A percentile compares a stretch with the other conserved stretches of the same genome.
Conservation (phyloP, 31 red algal species). For the Odonthalia washingtoniensis region DNA sequence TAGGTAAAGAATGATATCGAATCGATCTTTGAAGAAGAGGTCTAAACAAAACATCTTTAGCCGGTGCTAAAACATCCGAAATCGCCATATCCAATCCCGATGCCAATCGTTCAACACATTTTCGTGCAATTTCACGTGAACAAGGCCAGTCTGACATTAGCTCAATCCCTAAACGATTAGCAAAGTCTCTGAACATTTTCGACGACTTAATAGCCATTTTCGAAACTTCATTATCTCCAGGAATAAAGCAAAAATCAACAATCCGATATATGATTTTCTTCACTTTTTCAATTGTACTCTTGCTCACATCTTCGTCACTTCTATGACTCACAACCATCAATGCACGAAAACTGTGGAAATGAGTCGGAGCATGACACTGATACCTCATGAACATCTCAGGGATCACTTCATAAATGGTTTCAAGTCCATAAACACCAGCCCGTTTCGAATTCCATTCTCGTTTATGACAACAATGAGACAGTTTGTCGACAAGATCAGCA, state of each 20-base stretch:
- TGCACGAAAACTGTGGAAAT: conserved; percentile 68
- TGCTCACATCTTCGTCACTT: background rate
- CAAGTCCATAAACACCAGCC: conserved; percentile 80
- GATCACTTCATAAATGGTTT: conserved; percentile 35
- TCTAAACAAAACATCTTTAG: conserved; percentile 72
- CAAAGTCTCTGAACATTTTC: conserved; percentile 15
- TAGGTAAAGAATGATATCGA: conserved; percentile 73
- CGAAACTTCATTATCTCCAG: background rate
- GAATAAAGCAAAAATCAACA: background rate
- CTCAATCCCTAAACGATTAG: conserved; percentile 57
- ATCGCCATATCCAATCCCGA: conserved; percentile 40
- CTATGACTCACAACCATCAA: conserved; percentile 21
- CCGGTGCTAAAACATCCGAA: conserved; percentile 56
- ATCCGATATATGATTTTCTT: background rate
- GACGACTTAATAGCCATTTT: background rate
- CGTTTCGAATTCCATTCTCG: conserved; percentile 66
- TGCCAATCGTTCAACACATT: conserved; percentile 53
- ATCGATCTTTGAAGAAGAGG: conserved; percentile 71
- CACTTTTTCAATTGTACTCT: background rate
- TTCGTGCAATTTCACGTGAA: conserved; percentile 61
- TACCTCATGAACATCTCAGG: conserved; percentile 46
- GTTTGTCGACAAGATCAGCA: conserved; percentile 59
- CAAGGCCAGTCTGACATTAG: conserved; percentile 45
- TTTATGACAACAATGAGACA: conserved; percentile 88
- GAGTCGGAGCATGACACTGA: conserved; percentile 29